Evolutionary conservation across 805 yeast species (phyloP).

Genomic region (Saitoella complicata): DNA sequence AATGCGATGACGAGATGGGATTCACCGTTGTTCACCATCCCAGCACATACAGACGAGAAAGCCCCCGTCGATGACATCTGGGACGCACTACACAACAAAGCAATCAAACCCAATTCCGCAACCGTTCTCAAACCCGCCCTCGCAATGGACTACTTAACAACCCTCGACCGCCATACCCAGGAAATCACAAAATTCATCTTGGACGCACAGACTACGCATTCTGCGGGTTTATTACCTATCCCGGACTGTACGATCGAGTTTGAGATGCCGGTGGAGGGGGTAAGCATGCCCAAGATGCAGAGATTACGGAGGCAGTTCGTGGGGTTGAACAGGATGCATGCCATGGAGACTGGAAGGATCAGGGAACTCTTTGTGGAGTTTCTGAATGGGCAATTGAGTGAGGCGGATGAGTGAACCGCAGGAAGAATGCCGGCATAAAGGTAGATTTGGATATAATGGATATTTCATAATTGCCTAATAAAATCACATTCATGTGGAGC

Average conservation of each 20-base stretch:
- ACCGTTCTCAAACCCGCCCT: slow-evolving; percentile 70
- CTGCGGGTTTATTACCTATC: slow-evolving; percentile 22
- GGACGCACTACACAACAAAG: slow-evolving; percentile 32
- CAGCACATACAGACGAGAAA: slow-evolving; percentile 33
- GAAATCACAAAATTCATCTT: slow-evolving; percentile 45
- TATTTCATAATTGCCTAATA: too few species aligned
- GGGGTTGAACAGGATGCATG: slow-evolving; percentile 63
- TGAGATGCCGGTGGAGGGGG: slow-evolving; percentile 44
- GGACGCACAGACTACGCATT: slow-evolving; percentile 40
- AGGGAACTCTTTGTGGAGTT: slow-evolving; percentile 63
- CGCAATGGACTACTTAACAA: slow-evolving; percentile 57
- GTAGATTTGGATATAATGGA: too few species aligned
- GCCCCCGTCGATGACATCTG: slow-evolving; percentile 37
- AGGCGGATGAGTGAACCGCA: neutral
- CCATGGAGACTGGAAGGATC: slow-evolving; percentile 53
- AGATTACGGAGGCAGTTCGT: slow-evolving; percentile 71
- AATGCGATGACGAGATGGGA: slow-evolving; percentile 81
- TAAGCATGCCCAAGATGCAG: slow-evolving; percentile 64
- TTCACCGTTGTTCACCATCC: slow-evolving; percentile 63
- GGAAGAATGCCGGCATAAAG: too few species aligned
- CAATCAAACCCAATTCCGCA: slow-evolving; percentile 65
- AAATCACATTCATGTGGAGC: too few species aligned
- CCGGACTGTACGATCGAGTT: slow-evolving; percentile 29
- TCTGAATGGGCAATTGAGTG: slow-evolving; percentile 42
- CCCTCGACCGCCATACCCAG: slow-evolving; percentile 57